phyloP scores from a whole-genome alignment of 2,329 filamentous ascomycete genomes.

The Diaporthe australafricana region DNA sequence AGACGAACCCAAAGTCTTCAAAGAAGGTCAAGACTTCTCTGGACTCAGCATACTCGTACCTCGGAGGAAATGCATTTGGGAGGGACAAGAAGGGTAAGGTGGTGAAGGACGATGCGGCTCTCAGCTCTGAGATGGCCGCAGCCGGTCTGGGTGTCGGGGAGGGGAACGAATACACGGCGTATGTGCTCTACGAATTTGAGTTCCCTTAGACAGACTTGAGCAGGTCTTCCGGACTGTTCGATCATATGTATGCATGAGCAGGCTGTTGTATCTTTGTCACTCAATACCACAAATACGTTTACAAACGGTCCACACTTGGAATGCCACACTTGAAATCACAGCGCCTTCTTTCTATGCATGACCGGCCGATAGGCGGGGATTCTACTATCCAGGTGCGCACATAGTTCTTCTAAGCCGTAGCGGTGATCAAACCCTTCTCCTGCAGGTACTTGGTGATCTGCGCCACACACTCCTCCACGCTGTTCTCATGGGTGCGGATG shows the following conservation, averaged over 20 bases:
- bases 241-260: conserved; percentile 34
- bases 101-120: conserved; percentile 85
- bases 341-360: conserved; percentile 23
- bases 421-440: conserved; percentile 70
- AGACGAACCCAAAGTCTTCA: conserved; percentile 86
- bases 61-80: conserved; percentile 94
- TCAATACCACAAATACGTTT: conserved; percentile 25
- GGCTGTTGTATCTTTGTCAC: conserved; percentile 23
- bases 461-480: conserved; percentile 88
- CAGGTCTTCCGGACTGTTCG: neutral
- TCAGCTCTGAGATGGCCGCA: conserved; percentile 86
- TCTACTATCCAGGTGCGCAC: neutral
- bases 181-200: conserved; percentile 97
- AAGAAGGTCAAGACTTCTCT: conserved; percentile 84
- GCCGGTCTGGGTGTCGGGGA: conserved; percentile 76
- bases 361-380: neutral
- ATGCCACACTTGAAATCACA: conserved; percentile 12
- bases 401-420: conserved; percentile 31
- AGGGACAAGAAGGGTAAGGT: conserved; percentile 93
- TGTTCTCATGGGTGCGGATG: conserved; percentile 83
- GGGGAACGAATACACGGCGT: conserved; percentile 89
- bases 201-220: conserved; percentile 59
- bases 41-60: conserved; percentile 87
- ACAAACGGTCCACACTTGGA: conserved; percentile 8
- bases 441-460: conserved; percentile 86